Evolutionary conservation across 768 basidiomycete species (phyloP).

Genomic region (Steccherinum ochraceum): DNA sequence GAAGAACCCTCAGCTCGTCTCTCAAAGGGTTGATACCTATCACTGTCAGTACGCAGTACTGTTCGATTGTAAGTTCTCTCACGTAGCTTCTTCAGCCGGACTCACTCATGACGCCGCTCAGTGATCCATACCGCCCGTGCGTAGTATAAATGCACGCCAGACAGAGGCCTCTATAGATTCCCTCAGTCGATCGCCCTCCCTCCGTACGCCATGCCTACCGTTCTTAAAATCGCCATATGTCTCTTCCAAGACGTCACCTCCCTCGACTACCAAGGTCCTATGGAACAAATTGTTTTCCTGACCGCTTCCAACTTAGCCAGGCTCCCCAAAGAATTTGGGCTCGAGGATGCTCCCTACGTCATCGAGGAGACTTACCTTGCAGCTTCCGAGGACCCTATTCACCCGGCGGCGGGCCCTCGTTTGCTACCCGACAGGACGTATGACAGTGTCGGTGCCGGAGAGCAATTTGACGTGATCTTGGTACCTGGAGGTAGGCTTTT

Average conservation of each 20-base stretch:
- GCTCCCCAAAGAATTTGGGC: background rate
- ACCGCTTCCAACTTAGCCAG: background rate
- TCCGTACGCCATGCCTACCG: too few species aligned
- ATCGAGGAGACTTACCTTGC: constrained; percentile 17
- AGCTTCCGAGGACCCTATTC: constrained; percentile 15
- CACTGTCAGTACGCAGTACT: too few species aligned
- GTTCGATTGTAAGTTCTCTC: too few species aligned
- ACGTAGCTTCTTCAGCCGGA: too few species aligned
- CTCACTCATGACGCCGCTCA: too few species aligned
- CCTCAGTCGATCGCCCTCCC: too few species aligned
- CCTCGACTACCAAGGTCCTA: constrained; percentile 27
- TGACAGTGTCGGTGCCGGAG: constrained; percentile 3
- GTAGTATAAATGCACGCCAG: too few species aligned
- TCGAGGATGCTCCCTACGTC: background rate
- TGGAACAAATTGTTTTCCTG: constrained; percentile 24
- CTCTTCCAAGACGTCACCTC: constrained; percentile 24
- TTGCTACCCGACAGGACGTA: constrained; percentile 9
- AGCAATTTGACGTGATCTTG: constrained; percentile 14
- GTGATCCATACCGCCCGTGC: too few species aligned
- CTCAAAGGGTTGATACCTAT: too few species aligned
- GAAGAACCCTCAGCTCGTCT: too few species aligned
- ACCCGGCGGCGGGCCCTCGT: constrained; percentile 11
- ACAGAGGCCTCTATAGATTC: too few species aligned
- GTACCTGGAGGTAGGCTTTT: constrained; percentile 11
- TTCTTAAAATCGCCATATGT: constrained; percentile 22